phyloP scores from a whole-genome alignment of 2,329 filamentous ascomycete genomes.

The Geosmithia putterillii region DNA sequence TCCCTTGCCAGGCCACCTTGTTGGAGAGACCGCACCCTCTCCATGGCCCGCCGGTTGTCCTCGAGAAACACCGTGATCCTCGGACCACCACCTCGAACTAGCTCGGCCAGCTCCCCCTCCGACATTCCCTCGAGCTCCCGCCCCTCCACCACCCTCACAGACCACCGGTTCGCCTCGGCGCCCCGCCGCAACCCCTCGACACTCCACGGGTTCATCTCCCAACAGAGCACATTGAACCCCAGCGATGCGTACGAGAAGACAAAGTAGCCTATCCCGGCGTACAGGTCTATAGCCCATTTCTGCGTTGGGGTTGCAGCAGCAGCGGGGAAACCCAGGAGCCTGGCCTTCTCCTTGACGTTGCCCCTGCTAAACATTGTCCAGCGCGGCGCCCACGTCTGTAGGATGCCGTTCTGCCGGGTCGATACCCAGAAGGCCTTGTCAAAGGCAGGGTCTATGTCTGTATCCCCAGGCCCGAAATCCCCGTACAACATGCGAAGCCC shows the following conservation, averaged over 20 bases:
- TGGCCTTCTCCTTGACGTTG: conserved; percentile 79
- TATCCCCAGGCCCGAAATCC: conserved; percentile 50
- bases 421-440: conserved; percentile 63
- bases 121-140: conserved; percentile 21
- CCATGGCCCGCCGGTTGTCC: conserved; percentile 45
- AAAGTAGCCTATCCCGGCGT: conserved; percentile 91
- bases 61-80: conserved; percentile 58
- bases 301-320: conserved; percentile 1
- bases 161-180: conserved; percentile 57
- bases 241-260: conserved; percentile 68
- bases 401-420: conserved; percentile 66
- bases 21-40: conserved; percentile 24
- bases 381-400: conserved; percentile 75
- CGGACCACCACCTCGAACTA: conserved; percentile 22
- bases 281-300: conserved; percentile 62
- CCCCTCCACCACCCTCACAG: conserved; percentile 37
- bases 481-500: conserved; percentile 60
- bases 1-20: conserved; percentile 19
- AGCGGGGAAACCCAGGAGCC: conserved; percentile 46
- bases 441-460: conserved; percentile 37
- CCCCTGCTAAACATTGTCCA: conserved; percentile 94
- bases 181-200: conserved; percentile 73
- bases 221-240: conserved; percentile 66
- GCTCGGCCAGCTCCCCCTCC: conserved; percentile 20
- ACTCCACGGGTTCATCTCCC: conserved; percentile 85